Evolutionary conservation across 257 asterid genomes (phyloP), one percentile per base, ranked within the genome.

Genomic region (Nicotiana attenuata): DNA sequence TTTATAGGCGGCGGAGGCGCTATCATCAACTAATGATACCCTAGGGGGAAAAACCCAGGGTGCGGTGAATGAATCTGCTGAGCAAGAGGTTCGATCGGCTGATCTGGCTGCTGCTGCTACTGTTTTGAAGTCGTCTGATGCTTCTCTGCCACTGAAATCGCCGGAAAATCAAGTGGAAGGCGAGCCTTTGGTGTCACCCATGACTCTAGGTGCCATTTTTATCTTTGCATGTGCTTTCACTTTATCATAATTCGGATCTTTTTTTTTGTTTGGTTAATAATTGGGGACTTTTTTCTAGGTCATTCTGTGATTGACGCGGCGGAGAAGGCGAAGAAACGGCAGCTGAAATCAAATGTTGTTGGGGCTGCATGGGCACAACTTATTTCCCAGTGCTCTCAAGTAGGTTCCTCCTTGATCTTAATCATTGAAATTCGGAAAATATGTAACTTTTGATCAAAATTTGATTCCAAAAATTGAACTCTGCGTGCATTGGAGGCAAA

Each of bases 351-450:
- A 28, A 83, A 81, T 83, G 76, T 52, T 11, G 96, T 56, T 11
- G 96, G 90, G 77, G 88, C 33, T 88, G 94, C 98, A 84, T 96
- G 98, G 99, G 98, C 98, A 33, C 89, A 89, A 86, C 95, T 96
- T 77, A 89, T 92, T 57, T 93, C 99, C 2, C 94, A 90, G 91
- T 91, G 83, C 76, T 78, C 97, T 24, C 89, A 89, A 93, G 99
- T 95, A 71, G 65, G 86, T 65, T 81, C 75, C 61, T 35, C 22
- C 28, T 77, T 64, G 29, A 15, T 73, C 61, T 15, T 50, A 22
- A 24, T 47, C 22, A 15, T 73, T 41, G 38, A 71, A 15, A 63
- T 50, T 82, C 13, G 10, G 81, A 35, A 82, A 61, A n/a, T 69
- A 11, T 57, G 15, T 29, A 3, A 24, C 66, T 47, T 63, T 71